Conservation (phyloP, 2,329 filamentous ascomycete species). For the Colletotrichum destructivum region DNA sequence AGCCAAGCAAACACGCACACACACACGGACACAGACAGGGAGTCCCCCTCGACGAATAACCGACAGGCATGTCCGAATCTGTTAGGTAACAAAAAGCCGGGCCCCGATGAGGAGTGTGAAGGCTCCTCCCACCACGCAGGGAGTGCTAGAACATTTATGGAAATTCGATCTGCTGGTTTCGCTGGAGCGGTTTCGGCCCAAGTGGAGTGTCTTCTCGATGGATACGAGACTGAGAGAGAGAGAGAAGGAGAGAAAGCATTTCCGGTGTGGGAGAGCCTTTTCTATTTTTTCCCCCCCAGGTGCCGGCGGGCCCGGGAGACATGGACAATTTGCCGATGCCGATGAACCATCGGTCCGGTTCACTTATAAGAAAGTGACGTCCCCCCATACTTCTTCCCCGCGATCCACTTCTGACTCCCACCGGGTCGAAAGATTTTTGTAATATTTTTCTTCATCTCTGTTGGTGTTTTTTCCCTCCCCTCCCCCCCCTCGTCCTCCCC, state of each 20-base stretch:
- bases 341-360: conserved; percentile 36
- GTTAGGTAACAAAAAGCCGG: conserved; percentile 35
- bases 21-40: conserved; percentile 14
- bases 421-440: conserved; percentile 4
- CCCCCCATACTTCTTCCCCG: conserved; percentile 36
- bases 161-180: conserved; percentile 36
- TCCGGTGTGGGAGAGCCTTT: neutral
- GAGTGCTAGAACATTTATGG: conserved; percentile 29
- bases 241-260: conserved; percentile 3
- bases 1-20: conserved; percentile 23
- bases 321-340: conserved; percentile 17
- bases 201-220: conserved; percentile 31
- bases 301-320: conserved; percentile 29
- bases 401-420: conserved; percentile 37
- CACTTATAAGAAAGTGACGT: conserved; percentile 35
- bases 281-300: neutral
- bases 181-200: conserved; percentile 38
- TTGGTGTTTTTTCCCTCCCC: neutral
- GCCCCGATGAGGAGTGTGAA: conserved; percentile 2
- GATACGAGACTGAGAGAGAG: conserved; percentile 31
- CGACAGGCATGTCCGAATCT: conserved; percentile 26
- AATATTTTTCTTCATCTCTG: neutral
- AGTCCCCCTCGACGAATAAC: conserved; percentile 31
- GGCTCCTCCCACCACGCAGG: neutral
- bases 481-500: neutral